Evolutionary conservation across 257 asterid genomes (phyloP), one percentile per base, ranked within the genome.

Genomic region (Primulina eburnea): DNA sequence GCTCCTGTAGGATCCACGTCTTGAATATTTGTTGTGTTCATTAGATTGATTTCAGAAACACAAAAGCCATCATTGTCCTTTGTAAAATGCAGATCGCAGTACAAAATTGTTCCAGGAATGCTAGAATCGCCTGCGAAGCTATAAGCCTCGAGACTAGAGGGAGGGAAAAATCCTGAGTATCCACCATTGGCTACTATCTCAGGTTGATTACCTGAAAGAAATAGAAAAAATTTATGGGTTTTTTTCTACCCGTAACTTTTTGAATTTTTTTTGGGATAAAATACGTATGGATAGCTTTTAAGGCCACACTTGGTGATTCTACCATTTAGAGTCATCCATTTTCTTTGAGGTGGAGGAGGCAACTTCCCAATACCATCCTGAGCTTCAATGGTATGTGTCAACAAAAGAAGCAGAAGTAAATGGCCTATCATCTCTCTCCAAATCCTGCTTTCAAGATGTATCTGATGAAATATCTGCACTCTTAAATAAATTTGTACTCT

Each of bases 261-360:
- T 11, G 3, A 28, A 2, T 28, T 28, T 28, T 28, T 28, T 28
- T 28, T 28, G 30, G 4, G 53, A 9, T 29, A 3, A 12, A 61
- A 0, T 17, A 57, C 40, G 2, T 7, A 0, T 29, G 20, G 7
- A 14, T 10, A 55, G 38, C n/a, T 21, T 28, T 1, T 6, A 8
- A 5, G 20, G 53, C n/a, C 0, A 43, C 6, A 0, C 5, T 3
- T 43, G 12, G 11, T 52, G 1, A 62, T 59, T 35, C 0, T 86
- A 90, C 98, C 98, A 62, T 70, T 77, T 37, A 92, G 84, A 40
- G 98, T 92, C 83, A 79, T 75, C 96, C 96, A 92, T 82, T 74
- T 89, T 76, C 47, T 79, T 70, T 17, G 78, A 43, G 87, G 81
- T 60, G 73, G 81, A 6, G 77, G 76, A 24, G 67, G 37, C 73